A percentile compares a stretch with the other conserved stretches of the same genome.
Evolutionary conservation across 2,329 filamentous ascomycete species (phyloP).

Genomic region (Scedosporium boydii): DNA sequence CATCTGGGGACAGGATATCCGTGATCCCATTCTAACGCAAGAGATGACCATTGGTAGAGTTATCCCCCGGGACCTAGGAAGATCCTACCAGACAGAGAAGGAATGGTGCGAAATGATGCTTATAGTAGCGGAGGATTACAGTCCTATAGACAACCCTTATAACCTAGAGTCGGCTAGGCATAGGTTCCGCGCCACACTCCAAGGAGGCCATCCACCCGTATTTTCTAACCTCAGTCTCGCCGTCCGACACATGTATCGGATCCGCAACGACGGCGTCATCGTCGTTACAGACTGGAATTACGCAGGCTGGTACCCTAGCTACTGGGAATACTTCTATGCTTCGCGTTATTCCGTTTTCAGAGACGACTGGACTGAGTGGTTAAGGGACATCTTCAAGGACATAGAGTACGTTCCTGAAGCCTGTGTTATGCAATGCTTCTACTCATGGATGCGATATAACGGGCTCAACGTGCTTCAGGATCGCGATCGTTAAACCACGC

Average conservation of each 20-base stretch:
- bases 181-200: not conserved
- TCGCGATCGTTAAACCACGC: no score
- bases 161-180: not conserved
- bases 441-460: no score
- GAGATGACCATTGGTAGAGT: no score
- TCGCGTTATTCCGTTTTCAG: not conserved
- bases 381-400: not conserved
- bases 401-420: not conserved
- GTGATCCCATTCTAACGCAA: not conserved
- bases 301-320: conserved; percentile 9
- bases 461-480: no score
- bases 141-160: no score
- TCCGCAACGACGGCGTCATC: not conserved
- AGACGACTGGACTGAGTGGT: conserved; percentile 5
- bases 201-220: not conserved
- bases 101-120: no score
- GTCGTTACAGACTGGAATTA: conserved; percentile 7
- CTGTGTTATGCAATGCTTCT: no score
- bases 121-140: no score
- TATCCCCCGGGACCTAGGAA: no score
- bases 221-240: not conserved
- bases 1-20: not conserved
- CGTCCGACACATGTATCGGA: not conserved
- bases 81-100: no score
- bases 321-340: conserved; percentile 6